Base-by-base conservation (phyloP, 306 rosid genomes). In the Ammopiptanthus mongolicus region DNA sequence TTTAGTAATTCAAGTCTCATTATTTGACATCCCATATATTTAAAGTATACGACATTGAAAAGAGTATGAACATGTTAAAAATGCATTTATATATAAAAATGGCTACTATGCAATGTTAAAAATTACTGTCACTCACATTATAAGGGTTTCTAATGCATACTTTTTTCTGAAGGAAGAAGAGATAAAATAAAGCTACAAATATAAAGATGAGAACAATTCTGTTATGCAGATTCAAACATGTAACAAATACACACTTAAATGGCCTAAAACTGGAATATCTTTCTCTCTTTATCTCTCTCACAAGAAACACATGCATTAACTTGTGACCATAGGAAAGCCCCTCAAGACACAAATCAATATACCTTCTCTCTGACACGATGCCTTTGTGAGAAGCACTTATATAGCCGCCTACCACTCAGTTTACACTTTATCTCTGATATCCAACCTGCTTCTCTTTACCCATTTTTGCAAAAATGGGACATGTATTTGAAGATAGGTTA, bases 371-470 rank as follows among this genome's bases (percentile, higher is more conserved):
- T 69, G 71, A 53, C 82, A 85, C 81, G 91, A 74, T 68, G 65
- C 42, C 72, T 82, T 83, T 83, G 86, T 88, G 79, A 84, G 75
- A 72, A 65, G 48, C 39, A 67, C 65, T 22, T 77, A 86, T 76
- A 87, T 47, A 67, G n/a, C 62, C 28, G 6, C 46, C 73, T 52
- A 58, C 33, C 56, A 58, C 53, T 33, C 13, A 13, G 6, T n/a
- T 18, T 39, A 36, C 11, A 58, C 42, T 59, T 36, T 34, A 31
- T 9, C 61, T 18, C 28, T 25, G 31, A 18, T 18, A 36, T 10
- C n/a, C 65, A 31, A 57, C 22, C 44, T 39, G 47, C 19, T 17
- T 8, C 69, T 44, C 12, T 37, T 33, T 44, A 15, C 50, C 66
- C 76, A 23, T 59, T 75, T 62, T 11, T 44, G n/a, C 18, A 53